phyloP scores from a whole-genome alignment of 306 rosid species.

The Lathyrus oleraceus region DNA sequence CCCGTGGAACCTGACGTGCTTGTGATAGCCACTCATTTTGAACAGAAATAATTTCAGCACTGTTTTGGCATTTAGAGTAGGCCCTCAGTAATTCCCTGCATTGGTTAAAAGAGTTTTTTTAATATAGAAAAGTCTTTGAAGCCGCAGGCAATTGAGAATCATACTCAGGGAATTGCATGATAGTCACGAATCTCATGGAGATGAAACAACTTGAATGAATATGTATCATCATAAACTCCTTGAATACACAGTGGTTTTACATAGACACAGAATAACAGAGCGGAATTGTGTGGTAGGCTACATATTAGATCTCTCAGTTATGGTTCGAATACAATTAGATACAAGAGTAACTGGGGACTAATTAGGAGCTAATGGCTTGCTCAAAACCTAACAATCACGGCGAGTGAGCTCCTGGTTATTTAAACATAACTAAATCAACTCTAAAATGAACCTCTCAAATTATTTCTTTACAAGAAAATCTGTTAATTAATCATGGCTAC shows the following conservation, averaged over 20 bases:
- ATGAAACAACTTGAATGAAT: conserved; percentile 25
- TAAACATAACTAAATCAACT: not conserved
- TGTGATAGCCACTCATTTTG: conserved; percentile 90
- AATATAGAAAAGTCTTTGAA: conserved; percentile 1
- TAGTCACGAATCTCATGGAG: conserved; percentile 1
- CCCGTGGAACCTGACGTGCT: conserved; percentile 56
- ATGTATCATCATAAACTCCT: conserved; percentile 8
- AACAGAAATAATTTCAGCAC: conserved; percentile 69
- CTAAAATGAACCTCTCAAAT: not conserved
- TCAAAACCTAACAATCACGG: conserved; percentile 14
- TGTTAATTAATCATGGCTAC: not conserved
- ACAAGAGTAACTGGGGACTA: conserved; percentile 1
- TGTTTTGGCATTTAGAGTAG: conserved; percentile 78
- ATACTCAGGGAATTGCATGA: not conserved
- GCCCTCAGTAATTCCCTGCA: conserved; percentile 86
- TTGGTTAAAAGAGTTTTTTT: conserved; percentile 9
- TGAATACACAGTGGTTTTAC: not conserved
- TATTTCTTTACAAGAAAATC: not conserved
- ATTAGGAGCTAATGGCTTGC: conserved; percentile 23
- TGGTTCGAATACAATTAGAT: conserved; percentile 21
- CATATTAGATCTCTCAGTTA: conserved; percentile 17
- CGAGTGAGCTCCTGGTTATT: not conserved
- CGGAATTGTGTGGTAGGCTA: not conserved
- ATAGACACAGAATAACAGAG: not conserved
- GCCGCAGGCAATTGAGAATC: conserved; percentile 4